These are phyloP conservation scores for Yarrowia yakushimensis DNA, from an alignment of 805 yeast genomes.

Conservation along the genomic window DNA sequence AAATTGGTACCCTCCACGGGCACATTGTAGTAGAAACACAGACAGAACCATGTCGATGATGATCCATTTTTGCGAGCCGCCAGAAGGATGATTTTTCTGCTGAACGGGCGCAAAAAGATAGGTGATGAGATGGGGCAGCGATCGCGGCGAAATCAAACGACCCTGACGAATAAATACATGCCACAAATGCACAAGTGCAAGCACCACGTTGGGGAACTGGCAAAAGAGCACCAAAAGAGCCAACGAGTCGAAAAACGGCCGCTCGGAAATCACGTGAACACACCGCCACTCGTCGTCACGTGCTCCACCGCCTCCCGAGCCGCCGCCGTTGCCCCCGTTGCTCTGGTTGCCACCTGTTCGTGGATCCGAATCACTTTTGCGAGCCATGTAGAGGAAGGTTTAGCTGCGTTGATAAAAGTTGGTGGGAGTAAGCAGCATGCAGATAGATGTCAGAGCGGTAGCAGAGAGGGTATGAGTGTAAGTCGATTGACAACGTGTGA, in stretches of 20 bases:
- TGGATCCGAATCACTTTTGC: slow-evolving; percentile 13
- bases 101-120: slow-evolving; percentile 5
- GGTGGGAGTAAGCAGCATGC: too few relatives aligned
- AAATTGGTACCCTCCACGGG: slow-evolving; percentile 19
- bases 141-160: background rate
- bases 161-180: slow-evolving; percentile 16
- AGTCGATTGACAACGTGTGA: too few relatives aligned
- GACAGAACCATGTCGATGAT: slow-evolving; percentile 13
- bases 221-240: slow-evolving; percentile 9
- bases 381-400: slow-evolving; percentile 11
- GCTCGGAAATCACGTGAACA: slow-evolving; percentile 9
- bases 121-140: slow-evolving; percentile 10
- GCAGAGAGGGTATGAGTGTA: too few relatives aligned
- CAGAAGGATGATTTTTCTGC: background rate
- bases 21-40: slow-evolving; percentile 1
- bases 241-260: slow-evolving; percentile 22
- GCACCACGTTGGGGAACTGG: slow-evolving; percentile 16
- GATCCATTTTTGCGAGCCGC: slow-evolving; percentile 6
- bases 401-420: background rate
- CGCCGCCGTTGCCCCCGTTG: background rate
- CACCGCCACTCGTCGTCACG: slow-evolving; percentile 12
- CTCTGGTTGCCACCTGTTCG: background rate
- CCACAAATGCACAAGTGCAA: slow-evolving; percentile 15
- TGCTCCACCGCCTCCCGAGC: background rate
- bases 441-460: too few relatives aligned